phyloP scores from a whole-genome alignment of 352 stramenopile species.

The Phytopythium litorale region DNA sequence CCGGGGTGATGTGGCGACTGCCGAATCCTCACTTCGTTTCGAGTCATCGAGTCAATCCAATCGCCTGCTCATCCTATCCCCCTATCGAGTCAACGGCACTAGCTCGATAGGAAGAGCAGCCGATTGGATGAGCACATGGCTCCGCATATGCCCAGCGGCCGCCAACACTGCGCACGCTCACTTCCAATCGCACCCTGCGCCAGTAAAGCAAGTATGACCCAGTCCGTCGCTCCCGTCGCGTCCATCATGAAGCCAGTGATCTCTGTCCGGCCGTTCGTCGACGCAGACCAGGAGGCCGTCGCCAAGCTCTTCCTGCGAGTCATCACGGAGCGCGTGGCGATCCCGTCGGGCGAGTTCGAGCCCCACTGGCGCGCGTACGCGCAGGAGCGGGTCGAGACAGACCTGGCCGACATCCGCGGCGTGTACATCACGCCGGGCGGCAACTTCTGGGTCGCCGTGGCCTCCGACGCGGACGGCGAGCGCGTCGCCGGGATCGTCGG shows the following conservation, averaged over 20 bases:
- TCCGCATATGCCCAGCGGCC: too few species aligned
- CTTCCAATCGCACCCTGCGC: not conserved
- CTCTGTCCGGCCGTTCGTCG: slow-evolving; percentile 19
- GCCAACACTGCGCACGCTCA: not conserved
- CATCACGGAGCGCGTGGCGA: slow-evolving; percentile 14
- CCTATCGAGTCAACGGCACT: too few species aligned
- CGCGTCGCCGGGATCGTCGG: slow-evolving; percentile 22
- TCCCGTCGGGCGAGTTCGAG: not conserved
- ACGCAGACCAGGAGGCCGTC: slow-evolving; percentile 18
- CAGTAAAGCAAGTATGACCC: not conserved
- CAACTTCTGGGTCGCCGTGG: slow-evolving; percentile 24
- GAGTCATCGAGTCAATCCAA: too few species aligned
- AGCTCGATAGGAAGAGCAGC: not conserved
- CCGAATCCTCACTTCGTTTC: too few species aligned
- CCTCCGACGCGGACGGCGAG: slow-evolving; percentile 1
- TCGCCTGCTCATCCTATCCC: too few species aligned
- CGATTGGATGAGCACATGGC: not conserved
- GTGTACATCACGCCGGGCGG: slow-evolving; percentile 21
- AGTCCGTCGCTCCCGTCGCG: not conserved
- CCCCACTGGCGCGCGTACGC: slow-evolving; percentile 18
- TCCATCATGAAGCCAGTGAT: slow-evolving; percentile 2
- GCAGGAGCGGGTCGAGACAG: slow-evolving; percentile 16
- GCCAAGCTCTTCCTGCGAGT: slow-evolving; percentile 22
- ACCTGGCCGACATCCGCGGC: slow-evolving; percentile 24
- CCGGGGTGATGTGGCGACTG: too few species aligned